These are phyloP conservation scores for Leucosporidium creatinivorum DNA, from an alignment of 768 basidiomycete genomes.

Conservation along the genomic window DNA sequence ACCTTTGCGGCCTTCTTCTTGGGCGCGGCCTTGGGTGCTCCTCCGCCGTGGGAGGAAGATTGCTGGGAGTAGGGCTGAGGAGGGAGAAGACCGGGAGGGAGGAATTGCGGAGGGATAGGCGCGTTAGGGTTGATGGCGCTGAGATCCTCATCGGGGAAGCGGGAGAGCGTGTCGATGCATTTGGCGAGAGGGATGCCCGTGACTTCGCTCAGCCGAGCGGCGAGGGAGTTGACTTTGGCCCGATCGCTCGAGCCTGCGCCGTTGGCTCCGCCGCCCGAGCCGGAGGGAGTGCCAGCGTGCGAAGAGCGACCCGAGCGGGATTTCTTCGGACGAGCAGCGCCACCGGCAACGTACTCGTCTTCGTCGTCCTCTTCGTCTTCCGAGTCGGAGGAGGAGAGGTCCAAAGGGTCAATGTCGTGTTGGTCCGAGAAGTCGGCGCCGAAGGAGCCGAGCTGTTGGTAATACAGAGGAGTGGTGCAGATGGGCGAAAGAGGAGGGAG, in stretches of 20 bases:
- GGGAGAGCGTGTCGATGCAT: not conserved
- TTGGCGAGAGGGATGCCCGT: slow-evolving; percentile 1
- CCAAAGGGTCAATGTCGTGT: not conserved
- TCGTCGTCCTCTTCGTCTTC: not conserved
- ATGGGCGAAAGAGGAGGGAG: too few relatives aligned
- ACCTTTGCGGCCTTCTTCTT: not conserved
- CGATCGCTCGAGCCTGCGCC: not conserved
- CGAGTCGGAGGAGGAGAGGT: slow-evolving; percentile 1
- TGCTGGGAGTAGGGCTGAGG: not conserved
- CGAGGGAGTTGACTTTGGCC: not conserved
- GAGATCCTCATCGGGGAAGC: not conserved
- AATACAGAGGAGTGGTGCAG: too few relatives aligned
- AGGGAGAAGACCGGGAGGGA: not conserved
- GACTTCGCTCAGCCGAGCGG: not conserved
- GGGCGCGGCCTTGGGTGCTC: not conserved
- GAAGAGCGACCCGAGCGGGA: too few relatives aligned
- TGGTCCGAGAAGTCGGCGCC: slow-evolving; percentile 7
- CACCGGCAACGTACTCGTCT: not conserved
- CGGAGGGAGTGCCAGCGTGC: not conserved
- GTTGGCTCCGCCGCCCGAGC: not conserved
- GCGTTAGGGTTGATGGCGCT: not conserved
- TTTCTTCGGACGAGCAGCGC: not conserved
- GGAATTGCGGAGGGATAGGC: not conserved
- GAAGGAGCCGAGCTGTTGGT: not conserved
- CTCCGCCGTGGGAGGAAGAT: not conserved